These are phyloP conservation scores for Solanum megistacrolobum DNA, from an alignment of 257 asterid species.

Conservation along the genomic window DNA sequence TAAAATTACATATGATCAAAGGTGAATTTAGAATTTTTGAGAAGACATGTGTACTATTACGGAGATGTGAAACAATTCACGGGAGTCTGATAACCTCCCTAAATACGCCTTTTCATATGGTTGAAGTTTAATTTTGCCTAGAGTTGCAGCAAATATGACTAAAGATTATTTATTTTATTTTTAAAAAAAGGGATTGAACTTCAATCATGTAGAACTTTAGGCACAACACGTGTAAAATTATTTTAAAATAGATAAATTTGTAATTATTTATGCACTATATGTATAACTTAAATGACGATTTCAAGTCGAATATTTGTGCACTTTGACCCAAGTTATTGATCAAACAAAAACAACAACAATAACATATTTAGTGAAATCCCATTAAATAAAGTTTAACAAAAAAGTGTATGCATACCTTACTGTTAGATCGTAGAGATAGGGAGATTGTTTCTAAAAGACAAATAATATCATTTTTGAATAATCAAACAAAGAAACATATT, in stretches of 20 bases:
- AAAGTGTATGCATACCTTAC: neutral
- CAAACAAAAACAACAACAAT: too few relatives aligned
- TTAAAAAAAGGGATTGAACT: too few relatives aligned
- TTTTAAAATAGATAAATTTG: neutral
- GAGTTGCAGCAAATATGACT: neutral
- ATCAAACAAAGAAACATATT: neutral
- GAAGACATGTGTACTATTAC: rapidly evolving
- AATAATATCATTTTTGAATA: too few relatives aligned
- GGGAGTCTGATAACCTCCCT: neutral
- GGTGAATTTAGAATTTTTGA: neutral
- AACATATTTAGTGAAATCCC: too few relatives aligned
- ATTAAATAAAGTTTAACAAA: too few relatives aligned
- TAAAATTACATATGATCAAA: neutral
- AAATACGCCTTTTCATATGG: neutral
- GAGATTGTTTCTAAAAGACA: too few relatives aligned
- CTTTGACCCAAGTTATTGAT: neutral
- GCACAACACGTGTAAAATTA: neutral
- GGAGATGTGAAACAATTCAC: neutral
- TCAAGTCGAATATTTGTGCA: neutral
- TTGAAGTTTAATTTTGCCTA: neutral
- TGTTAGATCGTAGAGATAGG: rapidly evolving
- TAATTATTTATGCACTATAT: neutral
- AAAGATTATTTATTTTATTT: too few relatives aligned
- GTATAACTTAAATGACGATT: neutral
- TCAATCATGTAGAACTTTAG: too few relatives aligned